Percentiles rank a stretch among this genome's conserved stretches.
These are phyloP conservation scores for Raphidocelis subcapitata DNA, from an alignment of 139 green algal species.

Conservation along the genomic window DNA sequence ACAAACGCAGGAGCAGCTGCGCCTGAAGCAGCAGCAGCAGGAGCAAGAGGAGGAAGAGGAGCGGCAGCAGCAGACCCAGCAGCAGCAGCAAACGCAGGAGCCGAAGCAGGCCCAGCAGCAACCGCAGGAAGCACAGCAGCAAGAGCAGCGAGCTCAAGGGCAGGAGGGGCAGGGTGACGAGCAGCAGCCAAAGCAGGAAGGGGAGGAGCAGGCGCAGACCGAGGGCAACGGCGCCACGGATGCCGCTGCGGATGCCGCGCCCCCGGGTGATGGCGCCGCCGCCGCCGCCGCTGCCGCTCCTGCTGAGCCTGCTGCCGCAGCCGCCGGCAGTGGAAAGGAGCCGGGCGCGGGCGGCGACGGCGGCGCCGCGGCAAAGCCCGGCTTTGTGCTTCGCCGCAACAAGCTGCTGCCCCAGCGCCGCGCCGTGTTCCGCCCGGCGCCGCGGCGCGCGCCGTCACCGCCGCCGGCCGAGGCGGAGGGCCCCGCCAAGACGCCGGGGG, in stretches of 20 bases:
- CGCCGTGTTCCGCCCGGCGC: constrained; percentile 27
- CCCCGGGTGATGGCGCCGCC: too few relatives aligned
- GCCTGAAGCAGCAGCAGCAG: neutral
- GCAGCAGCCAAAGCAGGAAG: too few relatives aligned
- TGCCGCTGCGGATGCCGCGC: too few relatives aligned
- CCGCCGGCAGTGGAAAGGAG: too few relatives aligned
- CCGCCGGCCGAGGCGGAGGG: too few relatives aligned
- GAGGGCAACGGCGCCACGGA: too few relatives aligned
- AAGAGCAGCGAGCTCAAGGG: neutral
- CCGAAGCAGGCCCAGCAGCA: neutral
- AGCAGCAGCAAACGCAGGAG: constrained; percentile 2
- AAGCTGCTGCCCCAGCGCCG: constrained; percentile 25
- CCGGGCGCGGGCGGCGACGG: neutral
- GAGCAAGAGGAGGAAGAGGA: neutral
- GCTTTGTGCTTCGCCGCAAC: constrained; percentile 31
- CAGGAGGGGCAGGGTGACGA: too few relatives aligned
- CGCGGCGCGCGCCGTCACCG: neutral
- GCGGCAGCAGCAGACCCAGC: neutral
- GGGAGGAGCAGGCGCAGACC: too few relatives aligned
- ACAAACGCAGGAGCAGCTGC: neutral
- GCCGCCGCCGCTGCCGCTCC: too few relatives aligned
- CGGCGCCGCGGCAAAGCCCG: neutral
- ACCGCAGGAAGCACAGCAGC: neutral
- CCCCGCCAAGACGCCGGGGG: too few relatives aligned
- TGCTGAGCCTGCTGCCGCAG: too few relatives aligned